Base-by-base conservation (phyloP, 2,329 filamentous ascomycete species). In the Colletotrichum sp. region DNA sequence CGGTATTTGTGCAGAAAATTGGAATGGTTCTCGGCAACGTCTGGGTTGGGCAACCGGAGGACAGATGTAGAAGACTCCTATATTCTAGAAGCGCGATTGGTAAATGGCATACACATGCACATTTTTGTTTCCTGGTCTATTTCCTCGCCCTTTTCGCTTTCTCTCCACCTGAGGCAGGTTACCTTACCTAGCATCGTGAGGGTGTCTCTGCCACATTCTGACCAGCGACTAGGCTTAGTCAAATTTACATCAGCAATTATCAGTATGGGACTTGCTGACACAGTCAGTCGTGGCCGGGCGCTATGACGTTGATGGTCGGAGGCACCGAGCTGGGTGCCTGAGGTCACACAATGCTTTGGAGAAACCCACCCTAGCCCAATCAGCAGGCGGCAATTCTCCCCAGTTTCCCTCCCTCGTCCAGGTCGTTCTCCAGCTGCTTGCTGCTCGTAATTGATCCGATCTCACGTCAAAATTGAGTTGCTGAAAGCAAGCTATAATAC, bases 211-310 rank as follows among this genome's bases (percentile, higher is more conserved):
- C 63, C 55, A 43, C 59, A 32, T 52, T 72, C 75, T 74, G 68
- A 61, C 75, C 71, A 78, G 78, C 75, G 67, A 60, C 39, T 55
- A 52, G 57, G 67, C 69, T 81, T 81, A 81, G 79, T 81, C 78
- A 81, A 77, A 30, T 79, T 81, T 81, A 81, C 80, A 81, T 81
- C 80, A 81, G 80, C 80, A 79, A 39, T 21, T 26, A 21, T 61
- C 59, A 67, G 67, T 72, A 28, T 68, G 65, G 34, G 55, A 14
- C 18, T 68, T 21, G 67, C 21, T 26, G 21, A 13, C 21, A 52
- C n/a, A n/a, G 24, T n/a, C 18, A 36, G 36, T 63, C 60, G 32
- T 36, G 14, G 26, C 64, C 36, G 16, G 24, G 26, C 34, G 64
- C 39, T 48, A 48, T 48, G 39, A 48, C 18, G 39, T 48, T 48